phyloP scores from a whole-genome alignment of 768 basidiomycete species.

The Vararia minispora region DNA sequence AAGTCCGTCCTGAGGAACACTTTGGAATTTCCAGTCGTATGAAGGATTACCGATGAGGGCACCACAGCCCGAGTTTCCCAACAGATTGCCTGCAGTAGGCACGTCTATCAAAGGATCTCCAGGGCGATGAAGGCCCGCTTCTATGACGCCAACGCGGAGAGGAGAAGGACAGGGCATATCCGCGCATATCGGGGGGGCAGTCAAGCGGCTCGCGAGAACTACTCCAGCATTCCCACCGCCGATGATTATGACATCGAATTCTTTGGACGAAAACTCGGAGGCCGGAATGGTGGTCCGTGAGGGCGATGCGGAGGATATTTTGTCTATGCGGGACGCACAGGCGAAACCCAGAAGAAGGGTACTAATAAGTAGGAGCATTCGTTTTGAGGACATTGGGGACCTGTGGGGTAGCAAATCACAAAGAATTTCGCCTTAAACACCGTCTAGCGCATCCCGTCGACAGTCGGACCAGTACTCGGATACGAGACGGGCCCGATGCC shows the following conservation, averaged over 20 bases:
- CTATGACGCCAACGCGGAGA: constrained; percentile 12
- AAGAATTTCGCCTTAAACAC: too few relatives aligned
- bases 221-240: constrained; percentile 12
- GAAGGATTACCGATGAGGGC: constrained; percentile 10
- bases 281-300: constrained; percentile 3
- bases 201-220: constrained; percentile 12
- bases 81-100: constrained; percentile 11
- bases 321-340: too few relatives aligned
- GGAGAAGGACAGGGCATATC: constrained; percentile 2
- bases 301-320: neutral
- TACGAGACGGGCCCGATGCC: too few relatives aligned
- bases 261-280: constrained; percentile 6
- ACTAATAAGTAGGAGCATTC: too few relatives aligned
- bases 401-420: too few relatives aligned
- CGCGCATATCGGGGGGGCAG: constrained; percentile 4
- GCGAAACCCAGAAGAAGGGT: too few relatives aligned
- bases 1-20: constrained; percentile 9
- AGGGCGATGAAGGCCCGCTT: constrained; percentile 9
- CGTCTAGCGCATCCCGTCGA: too few relatives aligned
- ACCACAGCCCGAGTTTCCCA: constrained; percentile 9
- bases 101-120: constrained; percentile 11
- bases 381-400: too few relatives aligned
- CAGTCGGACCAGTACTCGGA: too few relatives aligned
- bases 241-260: constrained; percentile 9
- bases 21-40: constrained; percentile 13